phyloP scores from a whole-genome alignment of 2,329 filamentous ascomycete genomes.

The Mycogone perniciosa region DNA sequence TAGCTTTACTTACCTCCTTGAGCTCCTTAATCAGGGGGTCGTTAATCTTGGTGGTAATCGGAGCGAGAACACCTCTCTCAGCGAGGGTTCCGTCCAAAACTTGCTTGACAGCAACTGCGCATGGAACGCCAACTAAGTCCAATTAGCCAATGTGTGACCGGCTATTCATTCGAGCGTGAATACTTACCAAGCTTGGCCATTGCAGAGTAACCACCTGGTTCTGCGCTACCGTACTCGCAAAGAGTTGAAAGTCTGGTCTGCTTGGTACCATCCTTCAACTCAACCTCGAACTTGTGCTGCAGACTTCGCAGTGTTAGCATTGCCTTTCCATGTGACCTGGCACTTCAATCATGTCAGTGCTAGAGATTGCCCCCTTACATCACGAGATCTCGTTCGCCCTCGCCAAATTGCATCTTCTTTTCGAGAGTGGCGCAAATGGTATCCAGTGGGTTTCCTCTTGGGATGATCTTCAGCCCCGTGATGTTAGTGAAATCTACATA shows the following conservation, averaged over 20 bases:
- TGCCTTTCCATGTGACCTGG: too few relatives aligned
- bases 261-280: constrained; percentile 69
- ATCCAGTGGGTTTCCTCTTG: constrained; percentile 75
- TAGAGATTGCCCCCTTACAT: constrained; percentile 28
- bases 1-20: constrained; percentile 41
- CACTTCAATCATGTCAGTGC: background rate
- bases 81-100: constrained; percentile 68
- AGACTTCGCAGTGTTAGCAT: constrained; percentile 29
- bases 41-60: constrained; percentile 43
- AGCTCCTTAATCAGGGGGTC: constrained; percentile 69
- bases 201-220: constrained; percentile 66
- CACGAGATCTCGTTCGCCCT: constrained; percentile 78
- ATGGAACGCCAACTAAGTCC: constrained; percentile 41
- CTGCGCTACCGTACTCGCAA: constrained; percentile 65
- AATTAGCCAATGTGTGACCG: background rate
- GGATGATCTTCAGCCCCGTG: constrained; percentile 46
- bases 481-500: background rate
- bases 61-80: constrained; percentile 19
- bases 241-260: constrained; percentile 78
- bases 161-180: background rate
- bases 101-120: constrained; percentile 61
- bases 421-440: constrained; percentile 86
- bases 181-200: constrained; percentile 76
- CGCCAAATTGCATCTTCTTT: constrained; percentile 83
- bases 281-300: constrained; percentile 78